Evolutionary conservation across 1,139 yeast genomes (phyloP), one percentile per base, ranked within the genome.

Genomic region (Yamadazyma atmosphaerica): DNA sequence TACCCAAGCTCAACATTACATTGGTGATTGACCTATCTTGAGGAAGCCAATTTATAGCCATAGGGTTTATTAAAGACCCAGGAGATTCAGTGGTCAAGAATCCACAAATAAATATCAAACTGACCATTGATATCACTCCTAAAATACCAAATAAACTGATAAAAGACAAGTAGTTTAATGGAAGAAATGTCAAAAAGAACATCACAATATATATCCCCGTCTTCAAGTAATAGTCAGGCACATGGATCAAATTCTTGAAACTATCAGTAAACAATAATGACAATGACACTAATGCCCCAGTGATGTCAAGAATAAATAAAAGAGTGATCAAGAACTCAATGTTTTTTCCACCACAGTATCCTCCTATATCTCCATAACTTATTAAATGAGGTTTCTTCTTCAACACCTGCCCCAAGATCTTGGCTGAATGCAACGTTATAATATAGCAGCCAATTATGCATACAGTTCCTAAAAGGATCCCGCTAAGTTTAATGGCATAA

Each of bases 181-280:
- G 96, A 22, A 89, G 56, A 45, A 86, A 82, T 2, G 92, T 83
- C 38, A 87, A 66, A 7, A 81, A 54, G 35, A 85, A 70, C 41
- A 85, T 74, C 2, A 61, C 27, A 1, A 72, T 64, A 26, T 83
- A 61, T 14, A 84, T 54, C 2, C 56, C 25, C 0, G 61, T 25
- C 52, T 89, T 89, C 58, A 83, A 81, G 15, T 59, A 52, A 6
- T 63, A 54, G 22, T 68, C 61, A 1, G 79, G 61, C 4, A 80
- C 52, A 8, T 60, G 86, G 44, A 84, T 68, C 28, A 90, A 61
- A 1, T 86, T 79, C 47, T 74, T 68, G 46, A 89, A 78, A 0
- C 96, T 86, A 58, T 89, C 96, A n/a, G 90, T 81, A 62, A 89
- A 89, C 32, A 90, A 63, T 24, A 90, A 74, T 27, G 86, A 77